These are phyloP conservation scores for Xylaria sp. DNA, from an alignment of 2,329 filamentous ascomycete genomes.

Conservation along the genomic window DNA sequence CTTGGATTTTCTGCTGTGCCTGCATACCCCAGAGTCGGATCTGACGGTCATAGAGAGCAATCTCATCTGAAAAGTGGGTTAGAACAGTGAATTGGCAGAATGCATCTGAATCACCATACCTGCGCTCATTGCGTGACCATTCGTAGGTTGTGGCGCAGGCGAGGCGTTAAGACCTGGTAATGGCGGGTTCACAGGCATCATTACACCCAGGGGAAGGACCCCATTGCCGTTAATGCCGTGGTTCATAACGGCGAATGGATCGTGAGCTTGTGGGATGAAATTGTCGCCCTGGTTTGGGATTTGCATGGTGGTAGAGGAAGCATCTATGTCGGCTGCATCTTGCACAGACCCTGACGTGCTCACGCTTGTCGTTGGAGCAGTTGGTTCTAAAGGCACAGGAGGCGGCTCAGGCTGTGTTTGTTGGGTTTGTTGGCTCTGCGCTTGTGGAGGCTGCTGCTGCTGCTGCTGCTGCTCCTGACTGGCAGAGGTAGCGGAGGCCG, in stretches of 20 bases:
- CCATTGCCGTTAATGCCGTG: conserved; percentile 40
- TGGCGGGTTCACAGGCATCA: conserved; percentile 37
- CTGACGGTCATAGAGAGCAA: conserved; percentile 96
- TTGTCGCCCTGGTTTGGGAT: conserved; percentile 31
- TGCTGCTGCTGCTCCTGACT: neutral
- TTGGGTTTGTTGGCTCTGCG: conserved; percentile 21
- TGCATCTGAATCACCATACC: conserved; percentile 45
- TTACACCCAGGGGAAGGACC: conserved; percentile 34
- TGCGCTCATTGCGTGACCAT: conserved; percentile 50
- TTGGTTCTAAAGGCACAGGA: conserved; percentile 9
- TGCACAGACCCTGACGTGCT: conserved; percentile 29
- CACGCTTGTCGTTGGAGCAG: conserved; percentile 15
- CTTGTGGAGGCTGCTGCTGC: conserved; percentile 11
- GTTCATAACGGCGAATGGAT: conserved; percentile 37
- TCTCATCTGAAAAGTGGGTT: conserved; percentile 74
- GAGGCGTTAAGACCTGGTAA: conserved; percentile 31
- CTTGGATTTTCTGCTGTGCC: conserved; percentile 91
- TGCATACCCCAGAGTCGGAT: conserved; percentile 97
- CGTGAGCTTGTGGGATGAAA: conserved; percentile 35
- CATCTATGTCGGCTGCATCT: conserved; percentile 29
- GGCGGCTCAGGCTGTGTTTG: conserved; percentile 4
- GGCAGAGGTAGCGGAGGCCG: conserved; percentile 15
- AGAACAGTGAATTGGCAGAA: conserved; percentile 22
- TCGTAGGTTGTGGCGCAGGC: conserved; percentile 33
- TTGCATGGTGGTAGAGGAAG: conserved; percentile 23